Evolutionary conservation across 148 eudicot species (phyloP).

Genomic region (Vaccinium corymbosum): DNA sequence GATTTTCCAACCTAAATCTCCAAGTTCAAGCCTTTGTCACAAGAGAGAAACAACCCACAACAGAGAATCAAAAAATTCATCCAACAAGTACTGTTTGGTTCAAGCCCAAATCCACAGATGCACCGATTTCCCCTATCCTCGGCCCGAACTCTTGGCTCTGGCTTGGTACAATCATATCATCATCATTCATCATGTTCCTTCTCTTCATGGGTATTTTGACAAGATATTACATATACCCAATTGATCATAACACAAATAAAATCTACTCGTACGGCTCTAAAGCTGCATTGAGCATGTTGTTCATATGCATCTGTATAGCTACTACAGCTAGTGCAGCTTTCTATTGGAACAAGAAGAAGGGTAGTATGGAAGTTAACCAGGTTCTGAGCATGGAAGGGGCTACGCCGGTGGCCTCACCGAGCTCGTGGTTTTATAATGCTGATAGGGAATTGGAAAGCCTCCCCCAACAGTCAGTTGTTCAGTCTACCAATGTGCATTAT

Average conservation of each 20-base stretch:
- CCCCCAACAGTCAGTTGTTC: constrained; percentile 50
- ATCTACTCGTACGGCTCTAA: constrained; percentile 39
- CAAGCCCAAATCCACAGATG: constrained; percentile 50
- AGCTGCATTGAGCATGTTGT: constrained; percentile 36
- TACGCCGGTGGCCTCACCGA: constrained; percentile 37
- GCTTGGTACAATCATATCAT: constrained; percentile 67
- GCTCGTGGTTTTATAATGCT: constrained; percentile 41
- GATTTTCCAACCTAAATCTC: constrained; percentile 41
- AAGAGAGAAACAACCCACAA: constrained; percentile 38
- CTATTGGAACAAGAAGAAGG: constrained; percentile 64
- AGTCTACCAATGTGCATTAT: constrained; percentile 56
- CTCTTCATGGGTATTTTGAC: constrained; percentile 59
- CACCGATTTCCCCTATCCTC: constrained; percentile 58
- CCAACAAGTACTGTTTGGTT: constrained; percentile 39
- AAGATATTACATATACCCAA: constrained; percentile 70
- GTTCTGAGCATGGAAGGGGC: constrained; percentile 45
- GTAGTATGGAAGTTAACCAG: constrained; percentile 49
- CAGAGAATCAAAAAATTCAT: constrained; percentile 21
- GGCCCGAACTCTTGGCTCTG: constrained; percentile 77
- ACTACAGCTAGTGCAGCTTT: constrained; percentile 41
- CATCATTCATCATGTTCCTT: constrained; percentile 65
- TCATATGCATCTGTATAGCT: constrained; percentile 52
- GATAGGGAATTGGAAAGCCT: constrained; percentile 82
- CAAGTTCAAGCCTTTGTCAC: constrained; percentile 82
- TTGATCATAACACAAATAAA: constrained; percentile 58